A percentile compares a stretch with the other conserved stretches of the same genome.
Evolutionary conservation across 1,139 yeast genomes (phyloP).

Genomic region (Scheffersomyces segobiensis): DNA sequence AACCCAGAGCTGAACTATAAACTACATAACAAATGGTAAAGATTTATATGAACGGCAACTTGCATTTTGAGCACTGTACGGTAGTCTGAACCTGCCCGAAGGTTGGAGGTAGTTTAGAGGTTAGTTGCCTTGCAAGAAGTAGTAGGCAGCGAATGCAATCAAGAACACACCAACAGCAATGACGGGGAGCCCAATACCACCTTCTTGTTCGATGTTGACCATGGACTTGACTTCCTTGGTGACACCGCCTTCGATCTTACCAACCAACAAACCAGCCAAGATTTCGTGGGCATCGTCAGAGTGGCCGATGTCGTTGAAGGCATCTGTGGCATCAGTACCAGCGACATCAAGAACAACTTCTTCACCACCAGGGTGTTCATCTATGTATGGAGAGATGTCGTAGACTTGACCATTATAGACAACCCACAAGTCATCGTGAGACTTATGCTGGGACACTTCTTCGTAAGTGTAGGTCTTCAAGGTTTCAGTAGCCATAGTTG

Average conservation of each 20-base stretch:
- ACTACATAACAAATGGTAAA: background rate
- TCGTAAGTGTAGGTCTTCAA: constrained; percentile 42
- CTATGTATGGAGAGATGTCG: constrained; percentile 78
- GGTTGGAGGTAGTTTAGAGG: background rate
- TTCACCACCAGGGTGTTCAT: constrained; percentile 99
- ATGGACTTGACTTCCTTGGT: constrained; percentile 26
- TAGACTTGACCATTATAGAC: constrained; percentile 89
- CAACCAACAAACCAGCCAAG: constrained; percentile 67
- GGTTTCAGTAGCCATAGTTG: background rate
- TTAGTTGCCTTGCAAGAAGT: constrained; percentile 4
- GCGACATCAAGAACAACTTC: constrained; percentile 91
- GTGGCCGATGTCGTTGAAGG: constrained; percentile 96
- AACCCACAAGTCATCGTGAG: constrained; percentile 83
- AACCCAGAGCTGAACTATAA: background rate
- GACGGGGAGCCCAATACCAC: constrained; percentile 32
- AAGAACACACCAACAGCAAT: constrained; percentile 15
- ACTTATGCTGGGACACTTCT: constrained; percentile 77
- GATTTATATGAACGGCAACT: background rate
- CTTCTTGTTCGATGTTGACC: constrained; percentile 22
- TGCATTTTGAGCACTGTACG: too few species aligned
- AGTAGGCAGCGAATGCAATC: constrained; percentile 17
- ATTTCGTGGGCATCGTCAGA: constrained; percentile 92
- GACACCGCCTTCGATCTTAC: constrained; percentile 53
- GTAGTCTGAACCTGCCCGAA: background rate
- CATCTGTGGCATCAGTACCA: constrained; percentile 91